Conservation (phyloP, 1,284 basidiomycete species). For the Cryptococcus jaspeensis region DNA sequence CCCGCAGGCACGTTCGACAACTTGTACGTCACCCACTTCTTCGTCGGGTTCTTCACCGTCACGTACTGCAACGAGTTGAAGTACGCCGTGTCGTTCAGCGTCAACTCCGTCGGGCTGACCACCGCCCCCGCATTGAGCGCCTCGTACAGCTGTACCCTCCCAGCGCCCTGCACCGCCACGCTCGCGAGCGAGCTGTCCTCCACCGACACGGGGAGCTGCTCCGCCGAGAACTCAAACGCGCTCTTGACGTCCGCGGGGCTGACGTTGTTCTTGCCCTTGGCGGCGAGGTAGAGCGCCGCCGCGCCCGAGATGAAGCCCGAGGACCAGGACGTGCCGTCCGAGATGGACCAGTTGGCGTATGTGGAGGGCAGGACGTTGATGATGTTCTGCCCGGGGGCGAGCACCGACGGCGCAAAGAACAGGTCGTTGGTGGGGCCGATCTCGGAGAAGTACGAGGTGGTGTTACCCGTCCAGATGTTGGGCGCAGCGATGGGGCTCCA, state of each 20-base stretch:
- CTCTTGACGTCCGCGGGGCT: constrained; percentile 54
- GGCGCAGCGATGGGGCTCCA: constrained; percentile 53
- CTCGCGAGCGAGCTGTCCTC: constrained; percentile 60
- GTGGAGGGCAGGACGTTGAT: constrained; percentile 35
- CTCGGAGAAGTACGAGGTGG: constrained; percentile 60
- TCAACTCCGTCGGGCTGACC: constrained; percentile 61
- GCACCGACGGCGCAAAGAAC: constrained; percentile 59
- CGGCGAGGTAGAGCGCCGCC: constrained; percentile 63
- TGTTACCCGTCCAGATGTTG: constrained; percentile 57
- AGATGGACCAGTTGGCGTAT: constrained; percentile 32
- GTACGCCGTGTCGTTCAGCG: constrained; percentile 69
- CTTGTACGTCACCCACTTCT: constrained; percentile 23
- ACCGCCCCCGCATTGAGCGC: constrained; percentile 61
- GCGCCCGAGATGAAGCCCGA: constrained; percentile 61
- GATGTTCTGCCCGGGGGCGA: constrained; percentile 60
- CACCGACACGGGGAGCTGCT: constrained; percentile 55
- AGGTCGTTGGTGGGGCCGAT: constrained; percentile 64
- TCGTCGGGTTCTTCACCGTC: constrained; percentile 37
- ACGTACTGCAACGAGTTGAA: constrained; percentile 54
- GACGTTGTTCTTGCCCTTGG: constrained; percentile 52
- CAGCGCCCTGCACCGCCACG: constrained; percentile 65
- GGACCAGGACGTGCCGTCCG: constrained; percentile 61
- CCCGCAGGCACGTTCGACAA: constrained; percentile 35
- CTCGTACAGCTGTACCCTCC: constrained; percentile 63
- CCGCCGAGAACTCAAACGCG: constrained; percentile 63